phyloP scores from a whole-genome alignment of 805 yeast genomes.

The Candida insectalens region DNA sequence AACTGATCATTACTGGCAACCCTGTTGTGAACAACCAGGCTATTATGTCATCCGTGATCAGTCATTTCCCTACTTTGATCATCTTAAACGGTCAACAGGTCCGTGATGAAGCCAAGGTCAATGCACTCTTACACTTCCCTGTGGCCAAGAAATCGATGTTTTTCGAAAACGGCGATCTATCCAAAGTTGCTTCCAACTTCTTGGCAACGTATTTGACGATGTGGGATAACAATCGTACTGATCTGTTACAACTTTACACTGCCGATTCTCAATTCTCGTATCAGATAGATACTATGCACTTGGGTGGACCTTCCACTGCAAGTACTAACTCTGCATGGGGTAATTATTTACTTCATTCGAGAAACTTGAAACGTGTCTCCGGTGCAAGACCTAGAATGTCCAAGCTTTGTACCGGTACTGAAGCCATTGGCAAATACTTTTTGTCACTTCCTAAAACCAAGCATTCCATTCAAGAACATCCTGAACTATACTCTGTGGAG shows the following conservation, averaged over 20 bases:
- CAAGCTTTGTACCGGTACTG: constrained; percentile 61
- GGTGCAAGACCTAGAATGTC: constrained; percentile 43
- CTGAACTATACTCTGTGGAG: constrained; percentile 68
- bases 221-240: constrained; percentile 76
- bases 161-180: constrained; percentile 70
- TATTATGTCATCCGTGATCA: constrained; percentile 48
- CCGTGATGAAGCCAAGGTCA: constrained; percentile 60
- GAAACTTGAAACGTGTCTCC: constrained; percentile 64
- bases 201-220: constrained; percentile 62
- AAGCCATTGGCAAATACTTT: constrained; percentile 52
- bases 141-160: constrained; percentile 53
- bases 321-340: constrained; percentile 36
- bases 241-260: constrained; percentile 65
- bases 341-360: constrained; percentile 59
- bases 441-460: constrained; percentile 65
- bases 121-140: constrained; percentile 44
- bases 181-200: constrained; percentile 65
- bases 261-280: constrained; percentile 78
- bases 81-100: constrained; percentile 71
- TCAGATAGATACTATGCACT: constrained; percentile 60
- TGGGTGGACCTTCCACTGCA: constrained; percentile 11
- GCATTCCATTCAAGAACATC: constrained; percentile 57
- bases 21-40: constrained; percentile 47
- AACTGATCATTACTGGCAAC: constrained; percentile 69
- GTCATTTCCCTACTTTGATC: constrained; percentile 69